Base-by-base conservation (phyloP, 352 stramenopile species). In the Albugo laibachii region DNA sequence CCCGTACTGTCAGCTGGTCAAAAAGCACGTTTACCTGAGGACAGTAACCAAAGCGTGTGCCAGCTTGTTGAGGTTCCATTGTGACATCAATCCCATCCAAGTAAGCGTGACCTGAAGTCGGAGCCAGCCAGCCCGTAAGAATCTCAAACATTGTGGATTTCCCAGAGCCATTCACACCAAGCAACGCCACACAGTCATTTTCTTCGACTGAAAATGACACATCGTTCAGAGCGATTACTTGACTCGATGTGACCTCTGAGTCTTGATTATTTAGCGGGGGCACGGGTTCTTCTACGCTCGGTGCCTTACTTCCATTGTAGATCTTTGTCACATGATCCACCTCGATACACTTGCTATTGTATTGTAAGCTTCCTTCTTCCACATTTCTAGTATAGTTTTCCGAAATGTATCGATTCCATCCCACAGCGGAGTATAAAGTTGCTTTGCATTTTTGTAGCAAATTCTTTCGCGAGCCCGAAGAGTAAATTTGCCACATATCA, bases 111-210 rank as follows among this genome's bases (percentile, higher is more conserved):
- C 80, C 82, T 14, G 39, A 55, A 0, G 76, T 92, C 1, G 91
- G 81, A 14, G 68, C 59, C 36, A 93, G 62, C 21, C 91, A 80
- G 19, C 84, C 92, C 12, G 93, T 97, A 16, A 98, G 55, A 45
- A 98, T 95, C 49, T 86, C 75, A 51, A 98, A 97, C 42, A 93
- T 96, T 2, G 94, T 98, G 14, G 93, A 97, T 59, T 98, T 97
- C n/a, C 91, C 88, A 13, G 86, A 91, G 2, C 91, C 92, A 58
- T 97, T 97, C 39, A 94, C 79, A 2, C 92, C 92, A 13, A 97
- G 58, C 3, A 97, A 52, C 1, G 87, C 89, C 14, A 97, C 84
- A 45, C 88, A 88, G 52, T 96, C 79, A 15, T 86, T 77, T 20
- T 68, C 63, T 36, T 84, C 65, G 3, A 97, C 84, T 0, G 63